Base-by-base conservation (phyloP, 1,284 basidiomycete genomes). In the Baeospora myosura region DNA sequence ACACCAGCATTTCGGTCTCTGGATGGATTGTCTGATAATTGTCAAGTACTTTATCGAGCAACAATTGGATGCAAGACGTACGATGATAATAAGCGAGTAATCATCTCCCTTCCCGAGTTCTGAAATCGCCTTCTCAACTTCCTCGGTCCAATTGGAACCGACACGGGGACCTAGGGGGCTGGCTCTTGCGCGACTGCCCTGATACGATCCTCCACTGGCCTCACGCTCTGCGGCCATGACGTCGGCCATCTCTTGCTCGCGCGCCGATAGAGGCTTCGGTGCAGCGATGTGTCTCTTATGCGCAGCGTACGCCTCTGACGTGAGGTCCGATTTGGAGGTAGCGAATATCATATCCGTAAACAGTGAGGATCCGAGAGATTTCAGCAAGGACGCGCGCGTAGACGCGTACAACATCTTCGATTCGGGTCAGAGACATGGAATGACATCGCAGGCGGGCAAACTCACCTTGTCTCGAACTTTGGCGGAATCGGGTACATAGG, bases 351-450 rank as follows among this genome's bases (percentile, higher is more conserved):
- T 75, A 56, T 89, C 84, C 10, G 78, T 76, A 61, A 93, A 90
- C 43, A 79, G 65, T 34, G 77, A 69, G 3, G 88, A 84, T 33
- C 89, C 89, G 1, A 94, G 72, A 3, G 76, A 69, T 60, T 81
- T 89, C 35, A 82, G 71, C 16, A 94, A 69, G 5, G 82, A 76
- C 20, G 73, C 70, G 39, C 89, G 78, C 0, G 84, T 82, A 1
- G 89, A 85, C n/a, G 91, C 91, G 60, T 94, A 93, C 21, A 95
- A 69, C 91, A 94, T 95, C 86, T 95, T 47, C 26, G n/a, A 32
- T 29, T 17, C n/a, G n/a, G 37, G 35, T 42, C 38, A 35, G 38
- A 37, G 30, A 22, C 17, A 26, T 42, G 6, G 22, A n/a, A 16
- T 1, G 31, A 12, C 2, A 28, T 24, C 12, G 20, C 17, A 30